phyloP scores from a whole-genome alignment of 768 basidiomycete genomes.

The Kondoa subrosea region DNA sequence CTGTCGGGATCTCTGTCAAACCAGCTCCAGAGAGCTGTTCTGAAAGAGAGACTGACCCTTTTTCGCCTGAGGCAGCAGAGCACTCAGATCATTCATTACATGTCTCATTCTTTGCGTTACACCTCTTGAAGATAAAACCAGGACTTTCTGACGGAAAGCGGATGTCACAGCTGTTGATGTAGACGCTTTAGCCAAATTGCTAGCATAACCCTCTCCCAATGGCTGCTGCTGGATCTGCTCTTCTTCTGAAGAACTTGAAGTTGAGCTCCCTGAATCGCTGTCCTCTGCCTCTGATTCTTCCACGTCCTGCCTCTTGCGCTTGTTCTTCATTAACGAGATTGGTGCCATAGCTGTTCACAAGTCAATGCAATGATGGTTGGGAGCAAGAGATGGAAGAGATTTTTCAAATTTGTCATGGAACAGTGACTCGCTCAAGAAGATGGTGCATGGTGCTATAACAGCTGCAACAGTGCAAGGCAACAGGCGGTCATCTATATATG shows the following conservation, averaged over 20 bases:
- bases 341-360: not conserved
- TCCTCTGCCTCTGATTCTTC: not conserved
- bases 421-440: no score
- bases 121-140: slow-evolving; percentile 80
- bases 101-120: slow-evolving; percentile 93
- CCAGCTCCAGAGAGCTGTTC: not conserved
- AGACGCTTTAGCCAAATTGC: not conserved
- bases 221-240: not conserved
- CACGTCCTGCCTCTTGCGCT: not conserved
- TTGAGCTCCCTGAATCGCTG: not conserved
- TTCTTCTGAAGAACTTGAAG: not conserved
- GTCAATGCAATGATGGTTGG: not conserved
- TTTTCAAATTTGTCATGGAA: not conserved
- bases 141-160: slow-evolving; percentile 77
- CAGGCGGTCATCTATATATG: no score
- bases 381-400: not conserved
- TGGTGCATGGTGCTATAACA: no score
- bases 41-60: slow-evolving; percentile 49
- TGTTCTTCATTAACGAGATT: not conserved
- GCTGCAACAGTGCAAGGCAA: no score
- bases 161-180: not conserved
- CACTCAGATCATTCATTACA: slow-evolving; percentile 84
- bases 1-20: slow-evolving; percentile 37
- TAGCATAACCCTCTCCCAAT: not conserved
- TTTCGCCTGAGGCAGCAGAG: slow-evolving; percentile 80